Conservation (phyloP, 768 basidiomycete species). For the Kwoniella newhampshirensis region DNA sequence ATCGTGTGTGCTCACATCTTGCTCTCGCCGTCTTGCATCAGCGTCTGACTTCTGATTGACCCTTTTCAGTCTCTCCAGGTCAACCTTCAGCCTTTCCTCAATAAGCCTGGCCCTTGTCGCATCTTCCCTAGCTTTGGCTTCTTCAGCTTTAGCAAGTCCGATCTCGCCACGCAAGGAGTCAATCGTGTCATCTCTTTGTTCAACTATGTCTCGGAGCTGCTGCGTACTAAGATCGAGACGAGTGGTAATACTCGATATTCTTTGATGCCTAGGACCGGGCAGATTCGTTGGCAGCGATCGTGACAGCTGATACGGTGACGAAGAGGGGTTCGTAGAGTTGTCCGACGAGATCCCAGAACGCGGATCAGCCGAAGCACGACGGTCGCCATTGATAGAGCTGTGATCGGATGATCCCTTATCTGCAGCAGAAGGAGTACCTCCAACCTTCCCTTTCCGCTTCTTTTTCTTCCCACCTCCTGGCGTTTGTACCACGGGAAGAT, state of each 20-base stretch:
- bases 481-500: constrained; percentile 21
- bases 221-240: constrained; percentile 16
- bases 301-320: neutral
- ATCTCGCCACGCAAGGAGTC: constrained; percentile 42
- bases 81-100: constrained; percentile 29
- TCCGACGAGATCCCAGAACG: neutral
- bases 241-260: constrained; percentile 14
- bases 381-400: no score
- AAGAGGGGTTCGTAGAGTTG: neutral
- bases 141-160: constrained; percentile 40
- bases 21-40: constrained; percentile 18
- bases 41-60: constrained; percentile 1
- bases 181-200: constrained; percentile 35
- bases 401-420: neutral
- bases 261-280: neutral
- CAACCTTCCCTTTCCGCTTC: constrained; percentile 21
- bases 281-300: neutral
- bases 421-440: neutral
- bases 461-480: constrained; percentile 27
- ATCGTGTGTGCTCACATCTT: constrained; percentile 18
- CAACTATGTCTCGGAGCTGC: constrained; percentile 39
- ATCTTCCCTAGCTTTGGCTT: constrained; percentile 38
- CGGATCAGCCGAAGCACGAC: no score
- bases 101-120: constrained; percentile 15
- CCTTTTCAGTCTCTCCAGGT: constrained; percentile 26